These are phyloP conservation scores for Straminergon stramineum DNA, from an alignment of 225 moss, liverwort and hornwort species.

Conservation along the genomic window DNA sequence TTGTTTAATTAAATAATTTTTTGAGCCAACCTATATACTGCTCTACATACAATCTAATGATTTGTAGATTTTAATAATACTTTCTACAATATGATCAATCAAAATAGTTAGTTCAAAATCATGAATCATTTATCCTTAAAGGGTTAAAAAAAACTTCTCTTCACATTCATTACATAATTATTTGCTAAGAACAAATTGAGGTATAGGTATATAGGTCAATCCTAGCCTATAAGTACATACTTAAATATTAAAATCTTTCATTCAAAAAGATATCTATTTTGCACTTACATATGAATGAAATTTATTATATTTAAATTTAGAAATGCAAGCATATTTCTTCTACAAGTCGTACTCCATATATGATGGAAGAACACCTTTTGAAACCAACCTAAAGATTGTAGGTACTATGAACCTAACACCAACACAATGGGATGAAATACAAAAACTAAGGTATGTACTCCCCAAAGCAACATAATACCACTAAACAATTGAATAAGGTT, in stretches of 20 bases:
- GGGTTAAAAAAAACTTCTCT: not conserved
- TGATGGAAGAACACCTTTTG: no score
- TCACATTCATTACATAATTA: not conserved
- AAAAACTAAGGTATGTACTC: no score
- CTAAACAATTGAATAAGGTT: no score
- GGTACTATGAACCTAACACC: no score
- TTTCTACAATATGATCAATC: not conserved
- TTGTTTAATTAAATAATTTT: not conserved
- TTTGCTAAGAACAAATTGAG: not conserved
- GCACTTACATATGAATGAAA: no score
- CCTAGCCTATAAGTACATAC: not conserved
- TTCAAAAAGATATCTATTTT: no score
- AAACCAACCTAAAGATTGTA: no score
- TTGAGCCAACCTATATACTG: not conserved
- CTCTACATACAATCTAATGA: not conserved
- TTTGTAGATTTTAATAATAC: not conserved
- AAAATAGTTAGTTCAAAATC: not conserved
- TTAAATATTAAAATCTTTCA: not conserved
- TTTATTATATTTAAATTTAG: no score
- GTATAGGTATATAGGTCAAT: not conserved
- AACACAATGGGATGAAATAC: no score
- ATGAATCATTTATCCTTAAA: not conserved
- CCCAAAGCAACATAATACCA: no score
- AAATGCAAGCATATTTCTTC: no score
- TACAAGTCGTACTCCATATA: no score